Base-by-base conservation (phyloP, 768 basidiomycete species). In the Serendipita sp. region DNA sequence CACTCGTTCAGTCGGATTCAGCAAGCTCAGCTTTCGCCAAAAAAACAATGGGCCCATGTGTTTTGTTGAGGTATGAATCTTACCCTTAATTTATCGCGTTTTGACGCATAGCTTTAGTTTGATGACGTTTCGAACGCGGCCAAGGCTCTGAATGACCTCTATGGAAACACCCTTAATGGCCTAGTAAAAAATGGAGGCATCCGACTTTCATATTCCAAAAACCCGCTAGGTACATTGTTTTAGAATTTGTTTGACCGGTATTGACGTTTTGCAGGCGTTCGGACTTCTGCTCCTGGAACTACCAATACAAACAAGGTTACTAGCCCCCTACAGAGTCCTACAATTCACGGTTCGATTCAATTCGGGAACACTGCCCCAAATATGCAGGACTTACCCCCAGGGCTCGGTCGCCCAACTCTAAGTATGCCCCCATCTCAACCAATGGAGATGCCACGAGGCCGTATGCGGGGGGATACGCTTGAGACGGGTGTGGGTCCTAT, bases 31-130 rank as follows among this genome's bases (percentile, higher is more conserved):
- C 71, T 98, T 93, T 78, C 80, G 94, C 63, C 92, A 95, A 71
- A 99, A 99, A 78, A 90, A 83, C 73, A 94, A 94, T 70, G 94
- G 96, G 0, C 95, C 95, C 5, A 98, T 98, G 94, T 98, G 96
- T 74, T 98, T 98, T 73, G 93, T 98, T 51, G 96, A 99, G 85
- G 91, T 92, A 70, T 30, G 73, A 68, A 70, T 67, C 32, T 54
- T 63, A 3, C 54, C 3, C 36, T 51, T 63, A 54, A 62, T 63
- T 7, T 60, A 3, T 23, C 18, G 44, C 30, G 32, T 54, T 52
- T 30, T 69, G 28, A 66, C 47, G 44, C 65, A 62, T 60, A 44
- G 63, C 45, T 66, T 4, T 71, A 94, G 89, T 99, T 98, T 69
- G 91, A 96, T 65, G 92, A 94, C 72, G 91, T 96, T 23, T 74